phyloP scores from a whole-genome alignment of 2,329 filamentous ascomycete species.

The Xylaria sp. region DNA sequence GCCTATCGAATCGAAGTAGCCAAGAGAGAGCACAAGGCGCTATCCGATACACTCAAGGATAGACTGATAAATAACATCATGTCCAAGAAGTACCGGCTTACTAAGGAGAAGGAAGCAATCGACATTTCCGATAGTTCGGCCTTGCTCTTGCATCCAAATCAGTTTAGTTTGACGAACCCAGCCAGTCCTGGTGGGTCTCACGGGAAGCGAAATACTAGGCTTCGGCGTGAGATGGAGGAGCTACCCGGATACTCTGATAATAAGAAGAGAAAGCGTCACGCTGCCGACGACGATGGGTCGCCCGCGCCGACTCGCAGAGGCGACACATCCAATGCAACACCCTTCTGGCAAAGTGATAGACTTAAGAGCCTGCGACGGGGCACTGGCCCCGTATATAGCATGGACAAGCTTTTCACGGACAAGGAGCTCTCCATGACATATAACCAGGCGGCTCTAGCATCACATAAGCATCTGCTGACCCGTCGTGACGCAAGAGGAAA shows the following conservation, averaged over 20 bases:
- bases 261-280: conserved; percentile 72
- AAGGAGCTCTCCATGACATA: conserved; percentile 75
- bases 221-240: conserved; percentile 71
- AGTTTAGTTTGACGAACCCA: conserved; percentile 74
- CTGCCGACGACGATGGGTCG: conserved; percentile 70
- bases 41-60: conserved; percentile 71
- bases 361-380: conserved; percentile 64
- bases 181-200: conserved; percentile 72
- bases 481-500: conserved; percentile 66
- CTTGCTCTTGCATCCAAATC: conserved; percentile 73
- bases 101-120: conserved; percentile 74
- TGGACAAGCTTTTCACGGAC: conserved; percentile 77
- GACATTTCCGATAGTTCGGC: conserved; percentile 75
- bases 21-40: conserved; percentile 68
- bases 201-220: conserved; percentile 70
- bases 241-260: conserved; percentile 64
- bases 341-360: conserved; percentile 72
- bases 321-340: conserved; percentile 68
- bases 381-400: conserved; percentile 70
- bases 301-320: conserved; percentile 67
- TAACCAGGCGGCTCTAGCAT: conserved; percentile 70
- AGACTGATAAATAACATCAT: conserved; percentile 74
- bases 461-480: conserved; percentile 70
- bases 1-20: conserved; percentile 72
- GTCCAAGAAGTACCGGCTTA: conserved; percentile 72